Evolutionary conservation across 2,329 filamentous ascomycete genomes (phyloP).

Genomic region (Purpureocillium takamizusanense): DNA sequence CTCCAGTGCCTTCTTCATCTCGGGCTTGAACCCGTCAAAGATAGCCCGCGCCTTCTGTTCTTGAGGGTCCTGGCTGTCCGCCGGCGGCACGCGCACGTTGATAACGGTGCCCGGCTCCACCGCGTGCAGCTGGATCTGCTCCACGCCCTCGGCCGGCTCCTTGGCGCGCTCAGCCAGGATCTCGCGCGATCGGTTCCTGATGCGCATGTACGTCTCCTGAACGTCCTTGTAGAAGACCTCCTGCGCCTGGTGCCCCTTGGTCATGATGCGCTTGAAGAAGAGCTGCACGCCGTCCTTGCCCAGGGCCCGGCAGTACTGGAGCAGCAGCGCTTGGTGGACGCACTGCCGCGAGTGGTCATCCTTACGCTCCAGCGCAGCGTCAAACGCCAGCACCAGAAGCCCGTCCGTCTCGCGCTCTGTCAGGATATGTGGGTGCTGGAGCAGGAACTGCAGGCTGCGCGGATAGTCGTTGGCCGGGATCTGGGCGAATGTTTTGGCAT

Average conservation of each 20-base stretch:
- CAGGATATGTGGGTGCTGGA: constrained; percentile 68
- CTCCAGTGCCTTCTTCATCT: constrained; percentile 73
- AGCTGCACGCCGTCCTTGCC: constrained; percentile 80
- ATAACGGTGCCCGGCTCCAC: constrained; percentile 91
- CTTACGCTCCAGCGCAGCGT: constrained; percentile 68
- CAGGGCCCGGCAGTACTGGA: constrained; percentile 91
- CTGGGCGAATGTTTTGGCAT: constrained; percentile 72
- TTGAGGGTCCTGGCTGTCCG: constrained; percentile 56
- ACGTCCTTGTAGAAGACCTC: constrained; percentile 92
- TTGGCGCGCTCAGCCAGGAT: constrained; percentile 49
- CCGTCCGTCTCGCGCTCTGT: constrained; percentile 84
- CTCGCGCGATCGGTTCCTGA: constrained; percentile 67
- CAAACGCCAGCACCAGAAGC: constrained; percentile 84
- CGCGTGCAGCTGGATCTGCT: constrained; percentile 96
- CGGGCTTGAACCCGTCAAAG: constrained; percentile 76
- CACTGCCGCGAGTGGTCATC: constrained; percentile 74
- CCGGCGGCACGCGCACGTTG: constrained; percentile 72
- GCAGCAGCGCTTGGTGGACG: constrained; percentile 83
- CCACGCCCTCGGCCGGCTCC: constrained; percentile 50
- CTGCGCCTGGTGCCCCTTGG: constrained; percentile 78
- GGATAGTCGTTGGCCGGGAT: constrained; percentile 71
- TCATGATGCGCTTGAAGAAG: constrained; percentile 96
- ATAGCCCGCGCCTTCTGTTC: constrained; percentile 59
- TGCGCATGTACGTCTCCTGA: constrained; percentile 74
- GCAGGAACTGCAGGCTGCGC: constrained; percentile 66